Conservation (phyloP, 1,284 basidiomycete species). For the Apiotrichum sp. region DNA sequence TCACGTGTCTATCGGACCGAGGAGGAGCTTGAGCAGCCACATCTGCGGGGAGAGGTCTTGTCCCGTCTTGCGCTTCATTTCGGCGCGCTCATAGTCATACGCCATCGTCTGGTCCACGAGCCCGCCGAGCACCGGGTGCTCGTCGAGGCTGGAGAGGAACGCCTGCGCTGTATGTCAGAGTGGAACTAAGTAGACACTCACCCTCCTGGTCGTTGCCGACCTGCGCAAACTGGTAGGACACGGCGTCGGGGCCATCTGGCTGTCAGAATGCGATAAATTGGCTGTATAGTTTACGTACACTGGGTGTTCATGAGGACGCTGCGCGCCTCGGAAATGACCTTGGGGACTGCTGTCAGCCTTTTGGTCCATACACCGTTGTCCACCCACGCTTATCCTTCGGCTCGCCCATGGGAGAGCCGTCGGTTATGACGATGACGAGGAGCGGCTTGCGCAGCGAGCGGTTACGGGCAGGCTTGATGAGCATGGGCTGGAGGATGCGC, state of each 20-base stretch:
- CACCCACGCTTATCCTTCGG: not conserved
- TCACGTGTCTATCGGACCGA: conserved; percentile 14
- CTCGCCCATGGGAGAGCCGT: conserved; percentile 15
- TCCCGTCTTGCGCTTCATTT: conserved; percentile 1
- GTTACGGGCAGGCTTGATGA: conserved; percentile 3
- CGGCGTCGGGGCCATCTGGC: conserved; percentile 8
- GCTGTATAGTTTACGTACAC: not conserved
- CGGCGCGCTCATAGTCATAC: conserved; percentile 15
- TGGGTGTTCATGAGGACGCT: not conserved
- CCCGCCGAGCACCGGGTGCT: conserved; percentile 7
- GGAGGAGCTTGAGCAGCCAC: conserved; percentile 16
- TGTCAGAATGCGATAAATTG: too few relatives aligned
- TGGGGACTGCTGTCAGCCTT: not conserved
- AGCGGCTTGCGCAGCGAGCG: conserved; percentile 6
- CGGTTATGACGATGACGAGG: conserved; percentile 43
- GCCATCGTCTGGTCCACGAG: conserved; percentile 13
- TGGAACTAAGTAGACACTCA: not conserved
- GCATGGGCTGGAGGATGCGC: conserved; percentile 6
- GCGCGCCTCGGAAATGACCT: not conserved
- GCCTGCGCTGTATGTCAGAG: not conserved
- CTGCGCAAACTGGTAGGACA: conserved; percentile 11
- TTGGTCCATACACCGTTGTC: not conserved
- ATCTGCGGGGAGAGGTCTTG: conserved; percentile 11
- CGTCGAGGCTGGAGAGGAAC: conserved; percentile 8
- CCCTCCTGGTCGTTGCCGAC: conserved; percentile 10